Conservation (phyloP, 2,329 filamentous ascomycete species). For the Cercospora sojina region DNA sequence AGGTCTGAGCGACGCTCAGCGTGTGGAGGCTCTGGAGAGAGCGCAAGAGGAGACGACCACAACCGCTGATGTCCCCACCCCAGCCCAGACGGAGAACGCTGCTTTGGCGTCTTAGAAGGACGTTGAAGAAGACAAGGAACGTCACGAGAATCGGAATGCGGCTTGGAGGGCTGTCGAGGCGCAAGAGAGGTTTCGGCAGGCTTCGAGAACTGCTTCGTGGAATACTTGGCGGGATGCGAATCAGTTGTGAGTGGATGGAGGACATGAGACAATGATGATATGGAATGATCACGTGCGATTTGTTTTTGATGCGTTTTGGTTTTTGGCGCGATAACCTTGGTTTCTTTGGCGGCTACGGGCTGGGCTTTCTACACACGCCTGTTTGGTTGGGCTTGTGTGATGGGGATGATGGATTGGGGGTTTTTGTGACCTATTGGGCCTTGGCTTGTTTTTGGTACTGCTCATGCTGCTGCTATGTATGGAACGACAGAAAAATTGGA, state of each 20-base stretch:
- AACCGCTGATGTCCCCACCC: constrained; percentile 18
- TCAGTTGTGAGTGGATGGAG: constrained; percentile 6
- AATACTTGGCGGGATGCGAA: constrained; percentile 14
- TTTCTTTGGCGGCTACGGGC: background rate
- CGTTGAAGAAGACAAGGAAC: constrained; percentile 7
- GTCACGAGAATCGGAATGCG: constrained; percentile 6
- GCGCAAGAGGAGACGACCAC: constrained; percentile 25
- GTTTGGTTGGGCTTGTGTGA: background rate
- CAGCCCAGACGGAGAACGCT: constrained; percentile 23
- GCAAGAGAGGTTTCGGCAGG: constrained; percentile 6
- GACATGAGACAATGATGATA: background rate
- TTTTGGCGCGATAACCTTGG: constrained; percentile 11
- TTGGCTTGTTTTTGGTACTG: constrained; percentile 1
- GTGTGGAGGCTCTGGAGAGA: constrained; percentile 27
- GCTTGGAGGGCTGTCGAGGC: constrained; percentile 10
- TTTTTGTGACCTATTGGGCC: too few species aligned
- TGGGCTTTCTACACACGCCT: background rate
- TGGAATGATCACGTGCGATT: background rate
- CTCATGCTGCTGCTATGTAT: background rate
- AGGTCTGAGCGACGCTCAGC: constrained; percentile 23
- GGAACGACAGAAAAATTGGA: background rate
- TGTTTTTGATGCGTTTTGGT: constrained; percentile 1
- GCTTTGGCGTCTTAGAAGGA: constrained; percentile 27
- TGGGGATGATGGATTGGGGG: background rate
- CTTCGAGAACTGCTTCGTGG: constrained; percentile 7